These are phyloP conservation scores for Diplodia mutila DNA, from an alignment of 2,329 filamentous ascomycete genomes.

Conservation along the genomic window DNA sequence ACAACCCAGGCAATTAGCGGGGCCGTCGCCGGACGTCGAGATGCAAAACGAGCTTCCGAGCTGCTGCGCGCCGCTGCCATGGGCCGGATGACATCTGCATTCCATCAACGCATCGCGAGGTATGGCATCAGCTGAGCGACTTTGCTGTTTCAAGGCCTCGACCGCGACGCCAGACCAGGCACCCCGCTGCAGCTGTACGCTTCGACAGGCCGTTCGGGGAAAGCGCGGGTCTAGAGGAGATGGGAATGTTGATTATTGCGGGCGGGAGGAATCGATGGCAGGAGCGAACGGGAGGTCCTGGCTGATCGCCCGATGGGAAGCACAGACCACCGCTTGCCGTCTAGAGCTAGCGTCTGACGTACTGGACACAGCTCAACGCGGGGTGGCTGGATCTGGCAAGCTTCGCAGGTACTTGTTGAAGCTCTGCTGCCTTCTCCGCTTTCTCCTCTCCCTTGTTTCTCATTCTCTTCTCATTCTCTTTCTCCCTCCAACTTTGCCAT, in stretches of 20 bases:
- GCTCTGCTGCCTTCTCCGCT: constrained; percentile 16
- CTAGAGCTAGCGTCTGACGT: neutral
- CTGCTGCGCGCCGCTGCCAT: neutral
- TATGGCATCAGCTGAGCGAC: neutral
- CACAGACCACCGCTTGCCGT: neutral
- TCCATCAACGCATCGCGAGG: constrained; percentile 15
- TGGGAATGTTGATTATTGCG: constrained; percentile 14
- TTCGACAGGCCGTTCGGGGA: neutral
- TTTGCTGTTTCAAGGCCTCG: neutral
- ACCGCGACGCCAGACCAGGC: neutral
- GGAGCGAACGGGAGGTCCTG: neutral
- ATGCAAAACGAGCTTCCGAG: neutral
- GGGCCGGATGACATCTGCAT: constrained; percentile 19
- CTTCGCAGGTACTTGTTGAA: constrained; percentile 5
- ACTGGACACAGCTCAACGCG: neutral
- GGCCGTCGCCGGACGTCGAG: neutral
- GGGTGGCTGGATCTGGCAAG: constrained; percentile 8
- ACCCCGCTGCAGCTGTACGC: neutral
- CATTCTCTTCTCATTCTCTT: too few relatives aligned
- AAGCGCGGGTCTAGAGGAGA: neutral
- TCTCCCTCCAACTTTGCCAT: neutral
- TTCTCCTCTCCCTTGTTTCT: constrained; percentile 3
- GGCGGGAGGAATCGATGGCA: neutral
- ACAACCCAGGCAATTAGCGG: constrained; percentile 4
- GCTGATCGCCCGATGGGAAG: neutral